Evolutionary conservation across 768 basidiomycete genomes (phyloP).

Genomic region (Coprinellus aureogranulatus): DNA sequence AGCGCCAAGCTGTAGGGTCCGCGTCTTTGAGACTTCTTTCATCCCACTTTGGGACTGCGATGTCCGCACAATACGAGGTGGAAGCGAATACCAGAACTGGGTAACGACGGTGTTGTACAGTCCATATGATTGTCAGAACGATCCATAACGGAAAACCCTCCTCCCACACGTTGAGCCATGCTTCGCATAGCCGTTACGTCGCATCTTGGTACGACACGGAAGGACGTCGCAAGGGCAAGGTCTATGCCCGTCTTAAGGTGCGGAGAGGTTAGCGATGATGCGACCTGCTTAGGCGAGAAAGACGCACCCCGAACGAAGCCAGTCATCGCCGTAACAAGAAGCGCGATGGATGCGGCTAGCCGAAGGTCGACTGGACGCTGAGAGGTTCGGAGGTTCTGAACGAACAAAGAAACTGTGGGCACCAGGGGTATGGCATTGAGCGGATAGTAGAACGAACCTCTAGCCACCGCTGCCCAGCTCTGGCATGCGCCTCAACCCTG

Average conservation of each 20-base stretch:
- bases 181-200: constrained; percentile 74
- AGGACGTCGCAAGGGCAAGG: constrained; percentile 48
- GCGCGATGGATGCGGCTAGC: constrained; percentile 71
- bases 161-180: constrained; percentile 66
- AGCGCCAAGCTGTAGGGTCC: neutral
- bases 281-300: neutral
- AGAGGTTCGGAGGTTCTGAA: constrained; percentile 39
- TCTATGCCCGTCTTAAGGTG: constrained; percentile 21
- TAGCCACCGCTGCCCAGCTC: neutral
- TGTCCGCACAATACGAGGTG: too few species aligned
- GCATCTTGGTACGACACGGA: constrained; percentile 68
- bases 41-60: too few species aligned
- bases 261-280: neutral
- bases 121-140: neutral
- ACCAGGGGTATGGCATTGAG: neutral
- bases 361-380: constrained; percentile 55
- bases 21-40: too few species aligned
- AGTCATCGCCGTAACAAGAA: constrained; percentile 62
- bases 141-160: constrained; percentile 18
- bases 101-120: neutral
- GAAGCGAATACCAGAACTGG: neutral
- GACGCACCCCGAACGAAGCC: constrained; percentile 53
- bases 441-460: neutral
- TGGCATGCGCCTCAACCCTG: neutral
- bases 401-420: neutral